Base-by-base conservation (phyloP, 352 stramenopile genomes). In the Pythium rishiriense region DNA sequence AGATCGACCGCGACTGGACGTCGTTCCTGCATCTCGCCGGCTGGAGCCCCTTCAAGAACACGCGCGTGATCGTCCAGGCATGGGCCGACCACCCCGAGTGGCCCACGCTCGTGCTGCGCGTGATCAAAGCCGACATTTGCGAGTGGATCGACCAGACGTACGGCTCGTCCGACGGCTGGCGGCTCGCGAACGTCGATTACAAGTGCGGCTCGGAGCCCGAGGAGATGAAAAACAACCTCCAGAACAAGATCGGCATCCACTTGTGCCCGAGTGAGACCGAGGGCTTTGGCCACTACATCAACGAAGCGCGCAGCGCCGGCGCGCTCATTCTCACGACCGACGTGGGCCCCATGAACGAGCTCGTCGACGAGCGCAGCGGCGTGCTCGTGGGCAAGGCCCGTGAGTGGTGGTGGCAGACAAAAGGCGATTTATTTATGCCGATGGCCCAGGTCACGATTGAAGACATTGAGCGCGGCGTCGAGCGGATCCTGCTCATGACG, bases 261-360 rank as follows among this genome's bases (percentile, higher is more conserved):
- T 46, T 93, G 52, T 90, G 80, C 67, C 85, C 85, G 12, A 91
- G 80, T 48, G 80, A 88, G 64, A 89, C 78, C 12, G 85, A 93
- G 67, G 85, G 82, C 19, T 95, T 93, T 54, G 81, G 86, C 31
- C 86, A 95, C 66, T 92, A 92, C 54, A 93, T 95, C 64, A 95
- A 95, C 58, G 81, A 93, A 60, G 86, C 86, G 19, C 82, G 86
- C 26, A 91, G 84, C 56, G 75, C 79, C 11, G 84, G 81, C 12
- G 86, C 83, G 17, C 69, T 95, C 5, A 84, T 90, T 48, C 29
- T 95, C 47, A 92, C 86, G 35, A 88, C 82, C 22, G 79, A 95
- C 60, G 86, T 90, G 25, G 73, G 82, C 15, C 84, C 86, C 5
- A 95, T 93, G 86, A 95, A 95, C 64, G 86, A 95, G 58, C 74